These are phyloP conservation scores for Euphorbia lathyris DNA, from an alignment of 345 rosid species.

Conservation along the genomic window DNA sequence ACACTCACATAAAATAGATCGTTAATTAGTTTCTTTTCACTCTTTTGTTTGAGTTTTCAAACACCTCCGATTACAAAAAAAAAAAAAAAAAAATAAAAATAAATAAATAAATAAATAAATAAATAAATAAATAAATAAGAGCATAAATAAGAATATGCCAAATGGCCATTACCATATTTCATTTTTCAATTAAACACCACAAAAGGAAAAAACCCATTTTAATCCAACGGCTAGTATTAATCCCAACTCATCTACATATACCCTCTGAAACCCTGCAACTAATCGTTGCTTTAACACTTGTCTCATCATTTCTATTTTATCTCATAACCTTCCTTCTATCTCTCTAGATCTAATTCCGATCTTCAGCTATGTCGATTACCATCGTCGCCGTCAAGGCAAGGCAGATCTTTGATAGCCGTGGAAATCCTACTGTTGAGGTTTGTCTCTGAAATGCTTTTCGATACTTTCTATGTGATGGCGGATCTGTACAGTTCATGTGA, in stretches of 20 bases:
- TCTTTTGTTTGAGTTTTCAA: no score
- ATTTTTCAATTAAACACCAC: background rate
- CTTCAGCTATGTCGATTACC: conserved; percentile 22
- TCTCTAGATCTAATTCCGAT: conserved; percentile 14
- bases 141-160: background rate
- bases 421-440: conserved; percentile 76
- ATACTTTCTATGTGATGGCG: background rate
- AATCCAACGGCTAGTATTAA: conserved; percentile 12
- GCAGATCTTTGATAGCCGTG: conserved; percentile 80
- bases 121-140: no score
- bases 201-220: background rate
- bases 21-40: no score
- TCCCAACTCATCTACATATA: background rate
- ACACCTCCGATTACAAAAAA: no score
- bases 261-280: background rate
- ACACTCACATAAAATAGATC: no score
- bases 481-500: background rate
- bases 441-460: conserved; percentile 10
- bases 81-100: no score
- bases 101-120: no score
- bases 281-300: background rate
- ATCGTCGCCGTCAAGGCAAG: conserved; percentile 48
- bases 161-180: no score
- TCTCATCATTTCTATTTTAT: background rate
- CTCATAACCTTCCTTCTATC: no score